Evolutionary conservation across 768 basidiomycete genomes (phyloP).

Genomic region (Suillus cothurnatus): DNA sequence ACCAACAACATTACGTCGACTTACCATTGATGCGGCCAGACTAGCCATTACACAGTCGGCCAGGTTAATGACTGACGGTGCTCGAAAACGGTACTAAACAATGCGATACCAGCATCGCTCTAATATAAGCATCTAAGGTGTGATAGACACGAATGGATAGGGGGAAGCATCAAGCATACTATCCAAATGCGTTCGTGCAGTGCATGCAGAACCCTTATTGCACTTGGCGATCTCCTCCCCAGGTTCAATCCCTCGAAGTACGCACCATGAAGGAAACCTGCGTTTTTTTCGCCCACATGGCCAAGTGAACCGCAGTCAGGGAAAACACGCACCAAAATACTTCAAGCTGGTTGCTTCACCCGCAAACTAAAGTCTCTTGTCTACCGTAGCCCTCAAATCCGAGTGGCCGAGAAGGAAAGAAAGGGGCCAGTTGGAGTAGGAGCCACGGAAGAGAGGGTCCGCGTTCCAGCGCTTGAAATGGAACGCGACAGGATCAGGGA

Average conservation of each 20-base stretch:
- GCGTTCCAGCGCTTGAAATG: conserved; percentile 56
- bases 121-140: not conserved
- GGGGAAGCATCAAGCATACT: conserved; percentile 36
- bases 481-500: conserved; percentile 61
- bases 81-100: not conserved
- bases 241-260: conserved; percentile 53
- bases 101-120: not conserved
- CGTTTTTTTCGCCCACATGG: not conserved
- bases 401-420: conserved; percentile 55
- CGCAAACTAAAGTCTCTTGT: conserved; percentile 56
- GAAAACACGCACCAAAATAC: conserved; percentile 56
- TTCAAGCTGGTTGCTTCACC: conserved; percentile 62
- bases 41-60: too few species aligned
- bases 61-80: not conserved
- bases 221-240: conserved; percentile 46
- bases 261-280: conserved; percentile 61
- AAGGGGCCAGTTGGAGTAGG: conserved; percentile 73
- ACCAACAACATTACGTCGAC: too few species aligned
- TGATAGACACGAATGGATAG: conserved; percentile 24
- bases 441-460: conserved; percentile 45
- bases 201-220: conserved; percentile 31
- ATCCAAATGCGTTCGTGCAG: conserved; percentile 27
- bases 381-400: conserved; percentile 57
- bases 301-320: conserved; percentile 5
- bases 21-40: too few species aligned